Evolutionary conservation across 164 flowering plant species (phyloP).

Genomic region (Nymphaea thermarum): DNA sequence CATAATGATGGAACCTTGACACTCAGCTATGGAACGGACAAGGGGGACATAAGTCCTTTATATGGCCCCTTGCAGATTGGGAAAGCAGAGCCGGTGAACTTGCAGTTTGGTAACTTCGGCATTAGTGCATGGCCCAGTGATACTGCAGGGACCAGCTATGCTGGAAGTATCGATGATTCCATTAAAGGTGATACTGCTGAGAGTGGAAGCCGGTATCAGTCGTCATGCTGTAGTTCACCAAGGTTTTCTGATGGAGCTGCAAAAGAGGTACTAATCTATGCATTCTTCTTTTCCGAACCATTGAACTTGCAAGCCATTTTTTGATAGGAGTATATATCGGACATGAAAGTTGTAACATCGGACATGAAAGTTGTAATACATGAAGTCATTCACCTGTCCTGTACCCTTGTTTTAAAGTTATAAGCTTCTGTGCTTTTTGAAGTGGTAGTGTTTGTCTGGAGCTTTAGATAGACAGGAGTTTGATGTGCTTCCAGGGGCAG

Average conservation of each 20-base stretch:
- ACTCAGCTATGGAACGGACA: slow-evolving; percentile 23
- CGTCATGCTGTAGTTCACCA: slow-evolving; percentile 90
- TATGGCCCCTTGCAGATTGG: slow-evolving; percentile 62
- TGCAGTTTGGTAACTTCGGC: slow-evolving; percentile 78
- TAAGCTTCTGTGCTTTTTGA: too few species aligned
- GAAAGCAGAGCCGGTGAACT: slow-evolving; percentile 72
- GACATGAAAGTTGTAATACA: too few species aligned
- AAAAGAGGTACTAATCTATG: slow-evolving; percentile 63
- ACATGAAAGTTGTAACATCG: too few species aligned
- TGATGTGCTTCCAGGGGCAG: too few species aligned
- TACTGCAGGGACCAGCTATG: slow-evolving; percentile 63
- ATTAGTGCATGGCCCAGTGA: slow-evolving; percentile 82
- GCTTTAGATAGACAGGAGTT: too few species aligned
- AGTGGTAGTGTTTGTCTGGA: too few species aligned
- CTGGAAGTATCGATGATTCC: slow-evolving; percentile 72
- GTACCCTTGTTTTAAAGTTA: too few species aligned
- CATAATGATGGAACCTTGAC: slow-evolving; percentile 35
- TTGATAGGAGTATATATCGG: too few species aligned
- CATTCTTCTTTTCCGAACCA: neutral
- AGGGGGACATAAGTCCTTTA: slow-evolving; percentile 39
- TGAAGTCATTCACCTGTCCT: too few species aligned
- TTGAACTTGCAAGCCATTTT: too few species aligned
- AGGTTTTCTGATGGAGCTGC: slow-evolving; percentile 65
- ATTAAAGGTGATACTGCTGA: slow-evolving; percentile 47
- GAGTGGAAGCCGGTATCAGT: slow-evolving; percentile 60